Percentiles rank a stretch among this genome's conserved stretches.
phyloP scores from a whole-genome alignment of 306 rosid species.

The Quercus dentata region DNA sequence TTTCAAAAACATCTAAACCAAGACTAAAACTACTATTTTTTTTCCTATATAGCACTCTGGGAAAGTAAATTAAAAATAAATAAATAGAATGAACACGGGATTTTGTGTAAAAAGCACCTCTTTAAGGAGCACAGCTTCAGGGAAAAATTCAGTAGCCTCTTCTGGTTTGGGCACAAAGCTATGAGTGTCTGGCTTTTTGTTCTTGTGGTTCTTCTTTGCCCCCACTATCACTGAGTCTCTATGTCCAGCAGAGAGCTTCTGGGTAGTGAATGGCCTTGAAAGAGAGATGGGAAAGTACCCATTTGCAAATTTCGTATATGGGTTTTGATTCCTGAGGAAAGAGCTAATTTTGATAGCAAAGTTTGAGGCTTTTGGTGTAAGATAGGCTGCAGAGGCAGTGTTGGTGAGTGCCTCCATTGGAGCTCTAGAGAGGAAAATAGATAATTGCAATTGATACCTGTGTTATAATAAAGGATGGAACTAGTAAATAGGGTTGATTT shows the following conservation, averaged over 20 bases:
- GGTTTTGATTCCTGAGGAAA: constrained; percentile 7
- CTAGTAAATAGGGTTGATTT: background rate
- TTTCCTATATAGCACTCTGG: background rate
- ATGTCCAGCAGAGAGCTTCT: constrained; percentile 16
- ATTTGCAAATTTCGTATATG: constrained; percentile 21
- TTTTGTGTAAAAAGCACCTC: constrained; percentile 40
- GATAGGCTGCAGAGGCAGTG: constrained; percentile 34
- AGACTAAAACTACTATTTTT: background rate
- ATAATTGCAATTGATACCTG: background rate
- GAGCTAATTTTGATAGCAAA: constrained; percentile 12
- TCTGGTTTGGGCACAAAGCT: constrained; percentile 58
- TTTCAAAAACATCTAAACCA: background rate
- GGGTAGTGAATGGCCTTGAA: constrained; percentile 25
- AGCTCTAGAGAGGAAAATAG: background rate
- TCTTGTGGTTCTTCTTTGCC: constrained; percentile 39
- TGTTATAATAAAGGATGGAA: background rate
- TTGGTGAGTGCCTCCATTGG: constrained; percentile 45
- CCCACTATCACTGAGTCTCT: constrained; percentile 45
- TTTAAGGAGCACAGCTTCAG: constrained; percentile 88
- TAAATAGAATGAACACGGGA: background rate
- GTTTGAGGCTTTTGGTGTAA: constrained; percentile 21
- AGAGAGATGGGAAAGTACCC: constrained; percentile 28
- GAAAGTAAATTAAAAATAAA: too few relatives aligned
- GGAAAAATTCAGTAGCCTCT: constrained; percentile 72
- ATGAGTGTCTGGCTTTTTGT: constrained; percentile 55